Evolutionary conservation across 2,329 filamentous ascomycete species (phyloP).

Genomic region (Aspergillus niger): DNA sequence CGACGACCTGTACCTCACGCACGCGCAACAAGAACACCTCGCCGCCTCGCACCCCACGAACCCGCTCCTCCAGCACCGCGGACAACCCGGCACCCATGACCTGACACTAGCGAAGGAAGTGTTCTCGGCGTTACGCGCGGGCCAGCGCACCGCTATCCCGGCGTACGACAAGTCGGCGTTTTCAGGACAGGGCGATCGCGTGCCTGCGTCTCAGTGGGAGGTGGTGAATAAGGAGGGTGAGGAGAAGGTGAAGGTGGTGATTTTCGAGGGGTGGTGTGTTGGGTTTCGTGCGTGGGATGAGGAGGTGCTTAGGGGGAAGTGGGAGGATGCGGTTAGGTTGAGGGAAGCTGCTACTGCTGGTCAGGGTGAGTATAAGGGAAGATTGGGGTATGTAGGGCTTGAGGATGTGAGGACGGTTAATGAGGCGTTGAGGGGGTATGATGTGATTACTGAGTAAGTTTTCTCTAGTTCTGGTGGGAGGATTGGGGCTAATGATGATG

Average conservation of each 20-base stretch:
- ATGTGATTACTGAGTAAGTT: slow-evolving; percentile 56
- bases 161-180: slow-evolving; percentile 82
- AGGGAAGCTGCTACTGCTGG: slow-evolving; percentile 48
- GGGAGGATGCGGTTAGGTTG: slow-evolving; percentile 49
- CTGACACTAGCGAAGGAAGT: slow-evolving; percentile 64
- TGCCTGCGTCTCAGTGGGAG: slow-evolving; percentile 64
- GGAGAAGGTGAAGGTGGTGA: slow-evolving; percentile 60
- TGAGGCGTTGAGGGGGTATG: slow-evolving; percentile 58
- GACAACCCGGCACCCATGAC: slow-evolving; percentile 84
- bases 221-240: slow-evolving; percentile 46
- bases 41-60: slow-evolving; percentile 69
- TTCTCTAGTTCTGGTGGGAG: not conserved
- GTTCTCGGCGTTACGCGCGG: slow-evolving; percentile 60
- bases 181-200: slow-evolving; percentile 73
- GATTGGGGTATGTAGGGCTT: slow-evolving; percentile 57
- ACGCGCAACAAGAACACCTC: slow-evolving; percentile 66
- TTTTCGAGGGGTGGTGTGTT: slow-evolving; percentile 90
- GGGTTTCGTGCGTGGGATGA: slow-evolving; percentile 72
- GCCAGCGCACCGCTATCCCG: slow-evolving; percentile 63
- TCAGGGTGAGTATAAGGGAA: slow-evolving; percentile 45
- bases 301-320: slow-evolving; percentile 57
- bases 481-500: slow-evolving; percentile 15
- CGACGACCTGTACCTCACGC: slow-evolving; percentile 85
- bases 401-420: slow-evolving; percentile 62
- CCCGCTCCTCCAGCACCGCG: slow-evolving; percentile 75